Percentiles rank a stretch among this genome's conserved stretches.
Evolutionary conservation across 148 eudicot species (phyloP).

Genomic region (Silene conica): DNA sequence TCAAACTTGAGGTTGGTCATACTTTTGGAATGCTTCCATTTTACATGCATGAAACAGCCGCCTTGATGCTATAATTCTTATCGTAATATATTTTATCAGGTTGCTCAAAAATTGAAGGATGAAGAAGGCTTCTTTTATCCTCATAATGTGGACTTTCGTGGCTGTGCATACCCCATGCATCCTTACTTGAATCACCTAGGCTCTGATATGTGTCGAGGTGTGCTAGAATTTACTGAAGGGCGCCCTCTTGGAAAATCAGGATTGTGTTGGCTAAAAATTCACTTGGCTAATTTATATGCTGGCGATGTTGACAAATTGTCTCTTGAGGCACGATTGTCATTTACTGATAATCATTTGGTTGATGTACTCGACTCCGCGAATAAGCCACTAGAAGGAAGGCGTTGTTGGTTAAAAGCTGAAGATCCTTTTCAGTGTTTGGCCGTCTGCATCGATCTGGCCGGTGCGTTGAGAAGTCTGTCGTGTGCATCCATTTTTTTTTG

Average conservation of each 20-base stretch:
- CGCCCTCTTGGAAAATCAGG: constrained; percentile 90
- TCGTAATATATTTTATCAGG: constrained; percentile 39
- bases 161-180: constrained; percentile 98
- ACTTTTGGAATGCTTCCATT: constrained; percentile 5
- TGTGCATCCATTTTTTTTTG: too few species aligned
- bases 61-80: constrained; percentile 3
- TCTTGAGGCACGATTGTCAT: constrained; percentile 77
- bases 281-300: constrained; percentile 87
- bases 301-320: constrained; percentile 90
- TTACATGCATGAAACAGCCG: background rate
- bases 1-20: constrained; percentile 55
- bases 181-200: constrained; percentile 94
- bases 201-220: constrained; percentile 87
- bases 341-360: constrained; percentile 80
- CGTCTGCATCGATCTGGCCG: constrained; percentile 79
- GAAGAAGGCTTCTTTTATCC: constrained; percentile 96
- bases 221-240: constrained; percentile 89
- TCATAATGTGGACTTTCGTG: constrained; percentile 94
- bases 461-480: constrained; percentile 69
- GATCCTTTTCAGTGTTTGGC: constrained; percentile 98
- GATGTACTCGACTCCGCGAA: constrained; percentile 94
- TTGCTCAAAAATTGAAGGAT: constrained; percentile 79
- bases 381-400: constrained; percentile 81
- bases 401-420: constrained; percentile 97
- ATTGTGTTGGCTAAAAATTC: constrained; percentile 83